phyloP scores from a whole-genome alignment of 1,284 basidiomycete genomes.

The Boletus mariae region DNA sequence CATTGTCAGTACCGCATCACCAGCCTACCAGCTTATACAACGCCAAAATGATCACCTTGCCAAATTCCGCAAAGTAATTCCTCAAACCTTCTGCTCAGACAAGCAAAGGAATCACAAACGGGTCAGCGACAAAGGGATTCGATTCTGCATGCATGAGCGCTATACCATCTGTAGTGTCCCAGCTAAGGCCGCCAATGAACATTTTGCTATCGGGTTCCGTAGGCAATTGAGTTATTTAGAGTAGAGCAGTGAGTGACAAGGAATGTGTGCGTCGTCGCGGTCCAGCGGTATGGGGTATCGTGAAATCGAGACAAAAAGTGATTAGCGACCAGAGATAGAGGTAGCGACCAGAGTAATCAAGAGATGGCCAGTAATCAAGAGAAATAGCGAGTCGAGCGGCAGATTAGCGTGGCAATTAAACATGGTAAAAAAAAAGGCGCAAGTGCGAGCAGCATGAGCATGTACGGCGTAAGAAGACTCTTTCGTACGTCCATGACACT shows the following conservation, averaged over 20 bases:
- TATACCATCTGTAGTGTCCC: constrained; percentile 96
- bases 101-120: constrained; percentile 25
- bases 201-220: constrained; percentile 77
- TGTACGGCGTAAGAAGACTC: constrained; percentile 23
- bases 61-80: constrained; percentile 70
- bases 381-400: constrained; percentile 28
- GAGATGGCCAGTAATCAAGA: constrained; percentile 35
- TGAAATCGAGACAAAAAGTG: constrained; percentile 35
- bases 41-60: constrained; percentile 47
- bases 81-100: constrained; percentile 58
- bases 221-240: constrained; percentile 36
- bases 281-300: constrained; percentile 34
- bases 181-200: constrained; percentile 97
- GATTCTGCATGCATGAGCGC: constrained; percentile 38
- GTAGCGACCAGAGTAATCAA: constrained; percentile 36
- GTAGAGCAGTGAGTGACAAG: constrained; percentile 25
- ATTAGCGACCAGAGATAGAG: constrained; percentile 36
- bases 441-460: constrained; percentile 13
- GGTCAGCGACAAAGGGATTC: constrained; percentile 39
- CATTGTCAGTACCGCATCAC: constrained; percentile 13
- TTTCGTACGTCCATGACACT: constrained; percentile 29
- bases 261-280: constrained; percentile 28
- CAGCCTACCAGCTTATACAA: background rate
- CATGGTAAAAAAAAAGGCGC: constrained; percentile 7
- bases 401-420: constrained; percentile 31